Conservation (phyloP, 208 protist genomes). For the Leishmania tarentolae region DNA sequence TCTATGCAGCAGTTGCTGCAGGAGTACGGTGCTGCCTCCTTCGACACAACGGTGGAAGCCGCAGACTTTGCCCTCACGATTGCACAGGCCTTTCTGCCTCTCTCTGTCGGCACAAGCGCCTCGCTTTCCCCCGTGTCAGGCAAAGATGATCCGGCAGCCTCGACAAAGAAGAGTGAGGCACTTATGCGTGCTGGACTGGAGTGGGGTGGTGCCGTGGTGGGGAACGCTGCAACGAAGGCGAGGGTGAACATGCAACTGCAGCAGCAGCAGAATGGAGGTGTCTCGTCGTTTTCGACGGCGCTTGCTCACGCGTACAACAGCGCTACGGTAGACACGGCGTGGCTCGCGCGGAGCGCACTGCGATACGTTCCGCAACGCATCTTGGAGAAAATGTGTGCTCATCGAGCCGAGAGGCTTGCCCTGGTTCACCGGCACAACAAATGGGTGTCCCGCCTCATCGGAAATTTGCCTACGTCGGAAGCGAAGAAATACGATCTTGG, state of each 20-base stretch:
- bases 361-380: slow-evolving; percentile 53
- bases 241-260: slow-evolving; percentile 30
- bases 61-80: slow-evolving; percentile 53
- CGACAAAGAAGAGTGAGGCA: slow-evolving; percentile 12
- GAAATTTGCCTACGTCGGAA: background rate
- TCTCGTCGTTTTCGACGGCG: background rate
- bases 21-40: slow-evolving; percentile 53
- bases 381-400: slow-evolving; percentile 52
- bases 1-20: slow-evolving; percentile 32
- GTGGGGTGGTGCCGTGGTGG: slow-evolving; percentile 34
- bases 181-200: slow-evolving; percentile 29
- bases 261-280: slow-evolving; percentile 29
- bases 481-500: slow-evolving; percentile 1
- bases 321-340: slow-evolving; percentile 58
- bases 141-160: background rate
- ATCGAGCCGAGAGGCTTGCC: slow-evolving; percentile 12
- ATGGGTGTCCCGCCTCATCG: slow-evolving; percentile 20
- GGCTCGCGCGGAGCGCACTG: slow-evolving; percentile 56
- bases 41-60: slow-evolving; percentile 56
- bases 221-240: slow-evolving; percentile 24
- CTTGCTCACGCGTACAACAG: slow-evolving; percentile 55
- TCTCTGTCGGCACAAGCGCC: slow-evolving; percentile 14
- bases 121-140: background rate
- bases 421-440: slow-evolving; percentile 31
- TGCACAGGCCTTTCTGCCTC: slow-evolving; percentile 58